Percentiles rank a stretch among this genome's conserved stretches.
Conservation (phyloP, 1,284 basidiomycete genomes). For the Trichosporon faecale region DNA sequence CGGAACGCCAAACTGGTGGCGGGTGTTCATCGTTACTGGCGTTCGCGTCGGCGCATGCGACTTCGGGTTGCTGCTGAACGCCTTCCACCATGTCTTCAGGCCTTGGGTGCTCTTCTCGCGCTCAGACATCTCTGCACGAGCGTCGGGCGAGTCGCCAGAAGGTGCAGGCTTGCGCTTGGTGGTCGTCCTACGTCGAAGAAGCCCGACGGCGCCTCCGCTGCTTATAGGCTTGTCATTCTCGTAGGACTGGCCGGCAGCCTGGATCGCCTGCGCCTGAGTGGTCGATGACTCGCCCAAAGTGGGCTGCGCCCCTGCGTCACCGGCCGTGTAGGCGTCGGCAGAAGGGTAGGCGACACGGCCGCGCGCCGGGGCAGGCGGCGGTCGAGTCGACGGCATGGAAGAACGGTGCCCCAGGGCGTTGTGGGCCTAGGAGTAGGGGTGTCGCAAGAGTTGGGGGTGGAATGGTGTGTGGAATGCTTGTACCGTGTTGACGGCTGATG, state of each 20-base stretch:
- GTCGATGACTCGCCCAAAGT: constrained; percentile 9
- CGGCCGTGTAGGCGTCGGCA: constrained; percentile 39
- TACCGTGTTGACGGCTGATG: background rate
- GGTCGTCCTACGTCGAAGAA: constrained; percentile 4
- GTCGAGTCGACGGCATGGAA: constrained; percentile 44
- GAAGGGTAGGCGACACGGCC: constrained; percentile 45
- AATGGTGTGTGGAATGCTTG: background rate
- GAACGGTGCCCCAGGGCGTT: constrained; percentile 7
- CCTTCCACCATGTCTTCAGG: constrained; percentile 78
- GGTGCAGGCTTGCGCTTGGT: constrained; percentile 1
- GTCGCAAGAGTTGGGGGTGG: constrained; percentile 10
- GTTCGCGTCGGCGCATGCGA: constrained; percentile 7
- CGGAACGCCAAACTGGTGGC: constrained; percentile 76
- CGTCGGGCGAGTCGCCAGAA: background rate
- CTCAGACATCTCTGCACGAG: constrained; percentile 22
- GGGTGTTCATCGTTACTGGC: constrained; percentile 20
- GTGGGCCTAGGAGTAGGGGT: constrained; percentile 7
- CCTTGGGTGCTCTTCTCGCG: constrained; percentile 47
- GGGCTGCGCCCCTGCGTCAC: constrained; percentile 31
- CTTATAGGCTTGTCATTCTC: constrained; percentile 20
- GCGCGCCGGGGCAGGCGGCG: constrained; percentile 37
- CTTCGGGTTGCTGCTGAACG: constrained; percentile 53
- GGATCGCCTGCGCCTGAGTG: constrained; percentile 3
- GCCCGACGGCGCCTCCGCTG: background rate
- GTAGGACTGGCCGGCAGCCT: constrained; percentile 14